Base-by-base conservation (phyloP, 176 grass and related monocot genomes). In the Alopecurus myosuroides region DNA sequence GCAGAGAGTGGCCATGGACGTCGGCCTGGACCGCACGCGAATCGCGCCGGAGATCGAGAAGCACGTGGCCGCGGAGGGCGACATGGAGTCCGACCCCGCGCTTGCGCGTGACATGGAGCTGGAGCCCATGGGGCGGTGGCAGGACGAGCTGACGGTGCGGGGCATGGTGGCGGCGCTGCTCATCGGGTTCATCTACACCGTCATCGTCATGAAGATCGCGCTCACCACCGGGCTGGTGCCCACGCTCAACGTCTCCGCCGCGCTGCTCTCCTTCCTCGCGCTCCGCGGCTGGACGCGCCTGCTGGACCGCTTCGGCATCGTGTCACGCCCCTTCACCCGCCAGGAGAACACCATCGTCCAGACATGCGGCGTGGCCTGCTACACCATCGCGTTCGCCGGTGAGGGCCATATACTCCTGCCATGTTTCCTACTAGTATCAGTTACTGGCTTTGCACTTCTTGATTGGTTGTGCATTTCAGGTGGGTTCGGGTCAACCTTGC, bases 341-440 rank as follows among this genome's bases (percentile, higher is more conserved):
- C 95, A 97, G 88, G 95, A 98, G 88, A 98, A 98, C 86, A 93
- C 91, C 29, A 85, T 98, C 57, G 48, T 98, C 57, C 91, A 98
- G 93, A 95, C 95, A 58, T 98, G 95, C 64, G 92, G 92, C 71
- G 95, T 98, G 10, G 95, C 95, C 14, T 98, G 95, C 86, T 98
- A 98, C 85, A 83, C 92, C 84, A 95, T 98, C 77, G 79, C 87
- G 0, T 88, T 92, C 74, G 95, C 92, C 80, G 95, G 95, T 98
- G 2, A 30, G 88, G 20, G 20, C 34, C 18, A 19, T 61, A 63
- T 22, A 1, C 56, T n/a, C n/a, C n/a, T 7, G 9, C 23, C 34
- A 40, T 40, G 34, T 3, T 56, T 56, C 52, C 3, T 51, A 51
- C 17, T 51, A 57, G 53, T 57, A 57, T 11, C 1, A 12, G 42